Evolutionary conservation across 2,329 filamentous ascomycete genomes (phyloP).

Genomic region (Ascochyta fabae): DNA sequence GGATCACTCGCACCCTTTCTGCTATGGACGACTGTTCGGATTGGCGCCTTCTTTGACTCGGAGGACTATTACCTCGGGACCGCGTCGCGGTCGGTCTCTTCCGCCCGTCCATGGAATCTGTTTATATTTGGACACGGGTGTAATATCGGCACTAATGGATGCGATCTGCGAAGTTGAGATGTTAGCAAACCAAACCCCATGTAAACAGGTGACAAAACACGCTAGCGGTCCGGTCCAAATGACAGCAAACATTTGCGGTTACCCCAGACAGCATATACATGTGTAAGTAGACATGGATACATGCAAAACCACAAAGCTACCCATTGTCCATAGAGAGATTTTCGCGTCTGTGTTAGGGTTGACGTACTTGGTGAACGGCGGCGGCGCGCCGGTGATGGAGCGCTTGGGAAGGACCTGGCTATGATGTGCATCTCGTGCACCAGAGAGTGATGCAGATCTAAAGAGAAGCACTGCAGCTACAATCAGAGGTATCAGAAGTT

Average conservation of each 20-base stretch:
- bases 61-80: conserved; percentile 29
- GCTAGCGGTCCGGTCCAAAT: background rate
- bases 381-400: background rate
- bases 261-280: background rate
- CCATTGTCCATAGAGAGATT: background rate
- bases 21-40: background rate
- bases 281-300: background rate
- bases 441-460: background rate
- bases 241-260: background rate
- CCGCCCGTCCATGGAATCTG: conserved; percentile 17
- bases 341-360: background rate
- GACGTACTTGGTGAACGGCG: conserved; percentile 2
- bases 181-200: background rate
- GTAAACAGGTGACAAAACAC: background rate
- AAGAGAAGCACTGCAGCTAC: background rate
- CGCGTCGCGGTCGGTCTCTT: conserved; percentile 24
- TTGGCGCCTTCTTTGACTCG: conserved; percentile 23
- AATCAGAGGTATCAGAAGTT: background rate
- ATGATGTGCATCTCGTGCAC: conserved; percentile 3
- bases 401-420: background rate
- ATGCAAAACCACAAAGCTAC: no score
- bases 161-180: background rate
- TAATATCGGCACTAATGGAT: background rate
- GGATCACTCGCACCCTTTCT: conserved; percentile 9
- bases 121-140: background rate